Percentiles rank a stretch among this genome's conserved stretches.
Conservation (phyloP, 2,329 filamentous ascomycete genomes). For the Periglandula ipomoeae region DNA sequence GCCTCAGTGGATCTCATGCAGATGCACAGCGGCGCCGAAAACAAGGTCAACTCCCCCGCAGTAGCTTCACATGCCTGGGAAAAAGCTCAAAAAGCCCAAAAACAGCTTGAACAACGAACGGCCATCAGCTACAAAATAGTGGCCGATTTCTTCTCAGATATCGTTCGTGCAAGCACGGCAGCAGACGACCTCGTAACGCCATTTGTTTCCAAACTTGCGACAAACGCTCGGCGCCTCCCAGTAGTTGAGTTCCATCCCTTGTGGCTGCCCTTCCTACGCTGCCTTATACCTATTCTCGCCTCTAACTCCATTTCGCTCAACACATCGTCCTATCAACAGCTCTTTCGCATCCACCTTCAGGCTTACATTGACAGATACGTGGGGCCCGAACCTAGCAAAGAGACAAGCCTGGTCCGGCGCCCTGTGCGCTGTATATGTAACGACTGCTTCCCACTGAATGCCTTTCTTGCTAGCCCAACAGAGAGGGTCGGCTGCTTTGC, state of each 20-base stretch:
- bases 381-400: conserved; percentile 8
- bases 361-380: conserved; percentile 17
- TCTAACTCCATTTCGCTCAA: conserved; percentile 7
- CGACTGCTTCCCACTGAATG: conserved; percentile 17
- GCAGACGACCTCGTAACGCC: conserved; percentile 10
- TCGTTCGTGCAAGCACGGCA: conserved; percentile 10
- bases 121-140: conserved; percentile 5
- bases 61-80: no score
- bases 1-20: conserved; percentile 5
- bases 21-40: background rate
- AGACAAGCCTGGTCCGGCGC: conserved; percentile 2
- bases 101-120: background rate
- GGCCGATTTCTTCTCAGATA: conserved; percentile 6
- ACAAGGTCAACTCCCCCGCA: background rate
- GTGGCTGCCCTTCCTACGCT: conserved; percentile 23
- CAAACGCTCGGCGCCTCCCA: conserved; percentile 10
- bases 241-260: conserved; percentile 12
- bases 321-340: conserved; percentile 12
- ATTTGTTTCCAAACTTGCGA: conserved; percentile 13
- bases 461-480: conserved; percentile 15
- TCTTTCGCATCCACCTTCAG: conserved; percentile 16
- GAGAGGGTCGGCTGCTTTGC: background rate
- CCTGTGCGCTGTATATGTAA: conserved; percentile 13
- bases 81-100: no score
- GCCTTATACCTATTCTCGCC: conserved; percentile 11